Evolutionary conservation across 2,329 filamentous ascomycete species (phyloP).

Genomic region (Epichloe festucae): DNA sequence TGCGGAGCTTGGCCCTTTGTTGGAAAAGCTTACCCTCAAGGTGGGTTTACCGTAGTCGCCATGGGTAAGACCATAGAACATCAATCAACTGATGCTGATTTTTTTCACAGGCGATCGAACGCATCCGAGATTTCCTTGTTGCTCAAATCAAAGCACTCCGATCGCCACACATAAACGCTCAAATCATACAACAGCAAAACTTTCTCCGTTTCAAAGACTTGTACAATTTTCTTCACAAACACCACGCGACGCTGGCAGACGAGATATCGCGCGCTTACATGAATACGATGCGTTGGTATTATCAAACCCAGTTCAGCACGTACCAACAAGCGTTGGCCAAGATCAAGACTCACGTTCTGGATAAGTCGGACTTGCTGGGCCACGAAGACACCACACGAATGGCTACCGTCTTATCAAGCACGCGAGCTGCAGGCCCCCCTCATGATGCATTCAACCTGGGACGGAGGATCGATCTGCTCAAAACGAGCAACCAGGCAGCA

Average conservation of each 20-base stretch:
- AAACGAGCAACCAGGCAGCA: conserved; percentile 58
- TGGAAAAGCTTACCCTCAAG: conserved; percentile 75
- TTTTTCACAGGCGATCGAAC: conserved; percentile 58
- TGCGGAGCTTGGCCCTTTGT: conserved; percentile 70
- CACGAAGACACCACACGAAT: conserved; percentile 61
- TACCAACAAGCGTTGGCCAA: conserved; percentile 77
- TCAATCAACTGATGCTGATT: neutral
- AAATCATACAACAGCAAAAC: conserved; percentile 88
- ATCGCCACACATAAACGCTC: conserved; percentile 92
- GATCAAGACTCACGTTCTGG: conserved; percentile 68
- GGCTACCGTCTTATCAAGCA: conserved; percentile 40
- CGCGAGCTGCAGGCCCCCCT: conserved; percentile 36
- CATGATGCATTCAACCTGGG: conserved; percentile 88
- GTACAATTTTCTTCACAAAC: conserved; percentile 70
- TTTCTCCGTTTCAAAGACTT: conserved; percentile 83
- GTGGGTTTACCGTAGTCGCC: conserved; percentile 24
- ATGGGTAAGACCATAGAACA: neutral
- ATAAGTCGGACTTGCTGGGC: conserved; percentile 72
- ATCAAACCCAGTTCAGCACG: conserved; percentile 76
- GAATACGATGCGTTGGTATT: conserved; percentile 99
- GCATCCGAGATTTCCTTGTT: conserved; percentile 89
- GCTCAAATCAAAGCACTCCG: conserved; percentile 87
- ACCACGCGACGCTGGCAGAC: conserved; percentile 68
- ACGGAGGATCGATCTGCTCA: conserved; percentile 70
- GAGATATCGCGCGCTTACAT: conserved; percentile 90